Percentiles rank a stretch among this genome's conserved stretches.
Conservation (phyloP, 306 rosid genomes). For the Fragaria ananassa region DNA sequence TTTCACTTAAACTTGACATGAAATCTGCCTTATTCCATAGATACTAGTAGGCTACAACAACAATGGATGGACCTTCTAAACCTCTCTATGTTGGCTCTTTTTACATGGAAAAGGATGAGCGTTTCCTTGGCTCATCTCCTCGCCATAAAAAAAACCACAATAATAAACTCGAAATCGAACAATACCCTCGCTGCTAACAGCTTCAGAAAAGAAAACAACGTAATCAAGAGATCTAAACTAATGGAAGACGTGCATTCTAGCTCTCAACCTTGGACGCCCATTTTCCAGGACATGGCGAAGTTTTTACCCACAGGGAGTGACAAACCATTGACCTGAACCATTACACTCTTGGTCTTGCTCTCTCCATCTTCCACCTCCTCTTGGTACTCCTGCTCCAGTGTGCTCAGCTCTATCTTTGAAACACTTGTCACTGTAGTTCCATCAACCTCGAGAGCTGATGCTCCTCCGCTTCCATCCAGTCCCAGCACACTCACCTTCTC, state of each 20-base stretch:
- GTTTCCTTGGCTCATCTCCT: constrained; percentile 46
- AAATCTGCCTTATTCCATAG: constrained; percentile 29
- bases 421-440: constrained; percentile 37
- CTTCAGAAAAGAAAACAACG: background rate
- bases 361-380: constrained; percentile 39
- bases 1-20: background rate
- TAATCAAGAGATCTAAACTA: constrained; percentile 19
- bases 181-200: background rate
- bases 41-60: constrained; percentile 7
- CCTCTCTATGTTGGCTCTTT: constrained; percentile 23
- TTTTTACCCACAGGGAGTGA: constrained; percentile 69
- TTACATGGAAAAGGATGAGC: constrained; percentile 49
- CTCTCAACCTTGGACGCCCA: constrained; percentile 45
- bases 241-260: background rate
- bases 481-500: constrained; percentile 73
- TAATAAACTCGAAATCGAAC: background rate
- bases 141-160: constrained; percentile 25
- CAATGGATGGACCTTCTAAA: constrained; percentile 14
- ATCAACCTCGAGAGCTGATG: constrained; percentile 50
- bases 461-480: constrained; percentile 45
- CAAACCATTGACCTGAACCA: constrained; percentile 70
- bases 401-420: constrained; percentile 38
- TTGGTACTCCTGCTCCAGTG: constrained; percentile 41
- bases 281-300: constrained; percentile 81
- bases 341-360: constrained; percentile 35